These are phyloP conservation scores for Ramaria rubella DNA, from an alignment of 768 basidiomycete species.

Conservation along the genomic window DNA sequence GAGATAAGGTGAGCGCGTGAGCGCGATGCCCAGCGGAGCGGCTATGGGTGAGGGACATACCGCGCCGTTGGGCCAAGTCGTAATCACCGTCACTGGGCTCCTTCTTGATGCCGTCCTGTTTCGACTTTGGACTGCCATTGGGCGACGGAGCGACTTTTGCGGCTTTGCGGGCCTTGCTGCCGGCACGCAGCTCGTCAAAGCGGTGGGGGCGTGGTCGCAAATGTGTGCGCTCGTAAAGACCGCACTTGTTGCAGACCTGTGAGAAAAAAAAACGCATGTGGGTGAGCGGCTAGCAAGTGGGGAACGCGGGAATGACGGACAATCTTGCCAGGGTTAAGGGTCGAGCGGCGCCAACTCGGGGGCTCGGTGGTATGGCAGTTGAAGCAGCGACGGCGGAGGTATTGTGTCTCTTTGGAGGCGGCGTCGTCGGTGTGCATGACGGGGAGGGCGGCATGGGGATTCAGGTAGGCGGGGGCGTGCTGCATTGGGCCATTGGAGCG, in stretches of 20 bases:
- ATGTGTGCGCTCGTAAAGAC: conserved; percentile 85
- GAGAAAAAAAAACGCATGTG: neutral
- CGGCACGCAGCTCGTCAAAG: conserved; percentile 81
- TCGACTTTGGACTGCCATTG: conserved; percentile 30
- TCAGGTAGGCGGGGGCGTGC: conserved; percentile 31
- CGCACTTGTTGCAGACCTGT: conserved; percentile 81
- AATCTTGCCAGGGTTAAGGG: conserved; percentile 86
- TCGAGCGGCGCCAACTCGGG: conserved; percentile 80
- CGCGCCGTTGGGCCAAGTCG: conserved; percentile 29
- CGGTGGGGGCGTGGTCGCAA: conserved; percentile 74
- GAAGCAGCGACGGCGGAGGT: conserved; percentile 80
- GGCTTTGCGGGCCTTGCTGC: conserved; percentile 74
- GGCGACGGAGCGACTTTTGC: conserved; percentile 21
- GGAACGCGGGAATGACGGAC: conserved; percentile 24
- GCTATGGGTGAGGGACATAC: conserved; percentile 53
- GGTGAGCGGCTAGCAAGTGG: neutral
- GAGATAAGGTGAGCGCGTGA: neutral
- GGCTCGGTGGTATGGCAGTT: conserved; percentile 92
- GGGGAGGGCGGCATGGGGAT: conserved; percentile 44
- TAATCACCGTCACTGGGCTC: conserved; percentile 46
- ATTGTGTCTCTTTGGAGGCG: conserved; percentile 85
- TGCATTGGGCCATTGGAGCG: conserved; percentile 30
- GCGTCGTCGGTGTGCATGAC: conserved; percentile 90
- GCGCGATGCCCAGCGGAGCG: conserved; percentile 34
- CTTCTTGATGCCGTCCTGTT: conserved; percentile 49